Base-by-base conservation (phyloP, 2,329 filamentous ascomycete species). In the Fusarium drepaniforme region DNA sequence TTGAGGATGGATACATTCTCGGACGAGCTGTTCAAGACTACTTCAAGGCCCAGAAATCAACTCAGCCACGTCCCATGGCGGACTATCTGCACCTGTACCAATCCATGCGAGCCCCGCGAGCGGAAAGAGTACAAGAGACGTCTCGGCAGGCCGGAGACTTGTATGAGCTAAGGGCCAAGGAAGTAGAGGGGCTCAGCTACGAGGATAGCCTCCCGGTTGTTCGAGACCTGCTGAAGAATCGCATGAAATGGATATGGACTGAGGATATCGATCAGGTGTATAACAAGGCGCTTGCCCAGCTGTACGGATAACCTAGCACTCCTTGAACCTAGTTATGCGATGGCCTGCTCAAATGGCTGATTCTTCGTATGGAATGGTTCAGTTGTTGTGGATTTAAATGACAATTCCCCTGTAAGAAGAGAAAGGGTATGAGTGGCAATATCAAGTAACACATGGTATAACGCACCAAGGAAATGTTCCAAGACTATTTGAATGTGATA, bases 11-110 rank as follows among this genome's bases (percentile, higher is more conserved):
- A 21, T 61, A 61, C 2, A n/a, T 61, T 18, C 33, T 61, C 35
- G 35, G 58, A 16, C 58, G 58, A 46, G 58, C 58, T 61, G 25
- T 61, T 61, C 35, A 42, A 13, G 58, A 61, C 35, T 61, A 56
- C 28, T 61, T 61, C 58, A 44, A 61, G 23, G 38, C 21, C 58
- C 18, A 16, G 35, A n/a, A 38, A 60, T 28, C n/a, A 4, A 28
- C 35, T 21, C 58, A 61, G 35, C 58, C 33, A 28, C 58, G 35
- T 28, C 18, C 35, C 18, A 40, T 61, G 11, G 58, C 35, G 58
- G 37, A 61, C 23, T 61, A 56, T 56, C 51, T 56, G 23, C 51
- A 42, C n/a, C 58, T 61, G 13, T 30, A 61, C 35, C n/a, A 61
- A 44, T 61, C 37, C 23, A 61, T 61, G 11, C 58, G 58, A 30